Percentiles rank a stretch among this genome's conserved stretches.
Evolutionary conservation across 495 filamentous ascomycete genomes (phyloP).

Genomic region (Annulohypoxylon bovei): DNA sequence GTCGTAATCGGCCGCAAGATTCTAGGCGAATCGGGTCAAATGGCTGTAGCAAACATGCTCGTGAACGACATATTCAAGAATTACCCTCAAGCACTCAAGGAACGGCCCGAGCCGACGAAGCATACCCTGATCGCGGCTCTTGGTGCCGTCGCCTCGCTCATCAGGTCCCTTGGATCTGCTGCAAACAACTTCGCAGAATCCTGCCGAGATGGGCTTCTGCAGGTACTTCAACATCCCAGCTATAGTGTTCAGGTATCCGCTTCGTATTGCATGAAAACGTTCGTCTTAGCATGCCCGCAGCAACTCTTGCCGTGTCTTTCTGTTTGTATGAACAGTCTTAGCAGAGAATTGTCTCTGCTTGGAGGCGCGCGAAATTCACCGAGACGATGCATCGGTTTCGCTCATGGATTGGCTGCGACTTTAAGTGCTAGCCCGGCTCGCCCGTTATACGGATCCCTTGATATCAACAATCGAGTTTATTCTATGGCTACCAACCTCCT

Average conservation of each 20-base stretch:
- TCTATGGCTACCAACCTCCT: slow-evolving; percentile 90
- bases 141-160: slow-evolving; percentile 81
- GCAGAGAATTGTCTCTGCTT: slow-evolving; percentile 83
- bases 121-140: slow-evolving; percentile 81
- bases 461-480: slow-evolving; percentile 91
- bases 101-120: slow-evolving; percentile 89
- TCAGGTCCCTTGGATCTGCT: slow-evolving; percentile 83
- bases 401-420: slow-evolving; percentile 91
- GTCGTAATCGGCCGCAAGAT: slow-evolving; percentile 83
- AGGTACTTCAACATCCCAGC: slow-evolving; percentile 93
- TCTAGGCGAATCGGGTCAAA: slow-evolving; percentile 86
- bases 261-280: slow-evolving; percentile 83
- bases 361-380: slow-evolving; percentile 79
- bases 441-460: slow-evolving; percentile 92
- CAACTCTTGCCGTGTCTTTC: slow-evolving; percentile 92
- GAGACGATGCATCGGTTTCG: slow-evolving; percentile 87
- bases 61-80: slow-evolving; percentile 93
- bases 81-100: slow-evolving; percentile 91
- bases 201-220: slow-evolving; percentile 86
- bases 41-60: slow-evolving; percentile 80
- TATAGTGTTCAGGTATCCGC: slow-evolving; percentile 94
- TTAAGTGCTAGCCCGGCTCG: slow-evolving; percentile 88
- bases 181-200: slow-evolving; percentile 77
- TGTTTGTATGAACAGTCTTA: slow-evolving; percentile 95
- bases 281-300: slow-evolving; percentile 89